phyloP scores from a whole-genome alignment of 192 early-diverging fungal species.

The Coemansia sp. region DNA sequence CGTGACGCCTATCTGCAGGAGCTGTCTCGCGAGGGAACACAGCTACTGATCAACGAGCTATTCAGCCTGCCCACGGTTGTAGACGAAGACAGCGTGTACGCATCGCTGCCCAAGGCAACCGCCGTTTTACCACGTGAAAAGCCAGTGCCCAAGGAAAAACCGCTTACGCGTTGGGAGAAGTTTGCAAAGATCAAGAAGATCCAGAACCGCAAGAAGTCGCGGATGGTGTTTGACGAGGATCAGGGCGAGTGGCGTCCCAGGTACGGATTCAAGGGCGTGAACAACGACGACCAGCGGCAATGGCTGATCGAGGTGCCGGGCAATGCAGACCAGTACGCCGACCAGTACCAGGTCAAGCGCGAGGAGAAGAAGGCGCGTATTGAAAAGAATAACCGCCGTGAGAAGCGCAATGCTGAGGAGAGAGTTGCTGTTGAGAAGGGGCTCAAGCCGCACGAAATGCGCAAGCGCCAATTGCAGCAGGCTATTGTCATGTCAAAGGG shows the following conservation, averaged over 20 bases:
- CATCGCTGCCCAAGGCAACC: constrained; percentile 67
- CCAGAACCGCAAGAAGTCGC: constrained; percentile 76
- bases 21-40: constrained; percentile 76
- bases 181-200: constrained; percentile 98
- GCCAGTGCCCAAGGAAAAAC: constrained; percentile 86
- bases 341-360: constrained; percentile 75
- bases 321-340: constrained; percentile 79
- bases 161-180: constrained; percentile 96
- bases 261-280: constrained; percentile 86
- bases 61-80: constrained; percentile 74
- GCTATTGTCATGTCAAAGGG: constrained; percentile 74
- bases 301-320: constrained; percentile 95
- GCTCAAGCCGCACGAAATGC: constrained; percentile 58
- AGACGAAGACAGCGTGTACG: constrained; percentile 75
- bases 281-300: constrained; percentile 74
- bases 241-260: constrained; percentile 80
- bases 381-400: constrained; percentile 84
- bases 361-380: constrained; percentile 89
- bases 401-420: constrained; percentile 85
- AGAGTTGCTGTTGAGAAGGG: constrained; percentile 57
- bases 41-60: constrained; percentile 86
- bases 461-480: constrained; percentile 73
- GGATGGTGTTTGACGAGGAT: constrained; percentile 83
- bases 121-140: constrained; percentile 85
- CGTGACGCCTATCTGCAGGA: constrained; percentile 64